A percentile compares a stretch with the other conserved stretches of the same genome.
These are phyloP conservation scores for Colletotrichum brevisporum DNA, from an alignment of 2,329 filamentous ascomycete species.

Conservation along the genomic window DNA sequence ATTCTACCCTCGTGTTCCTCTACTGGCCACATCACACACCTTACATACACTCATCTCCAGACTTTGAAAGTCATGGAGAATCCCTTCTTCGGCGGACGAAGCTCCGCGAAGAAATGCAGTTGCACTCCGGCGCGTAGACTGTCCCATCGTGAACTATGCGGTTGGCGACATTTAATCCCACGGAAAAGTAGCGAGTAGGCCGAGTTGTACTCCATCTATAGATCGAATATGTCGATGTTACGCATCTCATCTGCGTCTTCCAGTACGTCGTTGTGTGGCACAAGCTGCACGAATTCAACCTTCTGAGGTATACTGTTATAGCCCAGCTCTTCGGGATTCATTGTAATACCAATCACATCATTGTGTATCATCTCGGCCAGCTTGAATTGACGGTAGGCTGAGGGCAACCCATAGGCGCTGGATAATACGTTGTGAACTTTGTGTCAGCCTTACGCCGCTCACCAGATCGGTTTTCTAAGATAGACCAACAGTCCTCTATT, in stretches of 20 bases:
- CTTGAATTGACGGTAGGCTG: too few relatives aligned
- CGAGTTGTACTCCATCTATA: conserved; percentile 69
- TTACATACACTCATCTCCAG: too few relatives aligned
- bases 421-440: too few relatives aligned
- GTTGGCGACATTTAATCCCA: conserved; percentile 12
- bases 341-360: too few relatives aligned
- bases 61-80: neutral
- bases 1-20: conserved; percentile 47
- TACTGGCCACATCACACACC: too few relatives aligned
- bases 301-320: too few relatives aligned
- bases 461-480: too few relatives aligned
- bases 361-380: too few relatives aligned
- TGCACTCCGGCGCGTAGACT: conserved; percentile 40
- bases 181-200: conserved; percentile 63
- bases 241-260: conserved; percentile 54
- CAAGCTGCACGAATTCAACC: conserved; percentile 62
- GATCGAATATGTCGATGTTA: conserved; percentile 57
- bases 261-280: conserved; percentile 51
- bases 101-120: conserved; percentile 40
- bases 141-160: conserved; percentile 40
- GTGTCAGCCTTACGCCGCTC: too few relatives aligned
- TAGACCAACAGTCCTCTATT: too few relatives aligned
- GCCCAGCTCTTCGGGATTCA: too few relatives aligned
- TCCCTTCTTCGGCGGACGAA: conserved; percentile 38
- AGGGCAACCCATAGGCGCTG: too few relatives aligned